Evolutionary conservation across 371 early-diverging fungal species (phyloP), one percentile per base, ranked within the genome.

Genomic region (Mucor saturninus): DNA sequence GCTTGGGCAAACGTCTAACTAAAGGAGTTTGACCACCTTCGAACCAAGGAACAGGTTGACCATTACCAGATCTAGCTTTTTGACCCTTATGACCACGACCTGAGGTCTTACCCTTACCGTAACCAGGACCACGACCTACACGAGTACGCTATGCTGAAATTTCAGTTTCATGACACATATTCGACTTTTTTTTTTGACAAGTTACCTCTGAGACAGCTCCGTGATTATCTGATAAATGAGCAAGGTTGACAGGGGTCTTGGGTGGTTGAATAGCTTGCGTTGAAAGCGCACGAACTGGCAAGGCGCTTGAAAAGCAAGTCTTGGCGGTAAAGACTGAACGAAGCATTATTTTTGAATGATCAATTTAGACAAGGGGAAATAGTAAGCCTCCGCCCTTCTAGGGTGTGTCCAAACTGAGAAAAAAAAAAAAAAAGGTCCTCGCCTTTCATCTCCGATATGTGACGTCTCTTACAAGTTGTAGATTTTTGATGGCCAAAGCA

Each of bases 1-100:
- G 87, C 80, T 95, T 95, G 6, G 98, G 98, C 45, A 94, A 81
- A n/a, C 89, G 85, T 61, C 87, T 86, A 37, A 88, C 82, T 48
- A 97, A 62, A 45, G 95, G 93, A 10, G 93, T 93, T 73, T 97
- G 97, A 51, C 98, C 98, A 74, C 98, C 98, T 78, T 96, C 95
- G 72, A 94, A 98, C 38, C 91, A 94, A 4, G 91, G 92, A 21
- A 82, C 78, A 32, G 95, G 95, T 55, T 88, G 85, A 40, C 89
- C 81, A 59, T 90, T 92, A 64, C 92, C 89, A 3, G 90, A 65
- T 26, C 96, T 89, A 13, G 94, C 90, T 58, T 95, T 92, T 74
- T 90, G 95, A 67, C 98, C 98, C 75, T 97, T 97, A 58, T 91
- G 91, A 71, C 98, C 97, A 37, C 95, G 87, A 38, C 96, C 97